A percentile compares a stretch with the other conserved stretches of the same genome.
Evolutionary conservation across 768 basidiomycete species (phyloP).

Genomic region (Calocera viscosa): DNA sequence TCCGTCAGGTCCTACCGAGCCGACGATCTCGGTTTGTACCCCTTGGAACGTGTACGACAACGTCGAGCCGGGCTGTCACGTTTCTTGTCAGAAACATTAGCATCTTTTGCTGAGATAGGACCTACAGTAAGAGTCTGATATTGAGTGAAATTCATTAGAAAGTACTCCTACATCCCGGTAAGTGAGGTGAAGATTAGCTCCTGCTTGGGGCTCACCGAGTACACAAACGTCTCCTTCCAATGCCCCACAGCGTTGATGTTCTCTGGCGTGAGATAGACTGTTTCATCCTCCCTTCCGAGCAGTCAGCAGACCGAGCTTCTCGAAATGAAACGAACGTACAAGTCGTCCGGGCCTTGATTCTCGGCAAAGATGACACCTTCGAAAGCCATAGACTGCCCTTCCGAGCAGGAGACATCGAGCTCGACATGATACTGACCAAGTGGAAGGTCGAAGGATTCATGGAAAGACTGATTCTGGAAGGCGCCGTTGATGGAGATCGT

Average conservation of each 20-base stretch:
- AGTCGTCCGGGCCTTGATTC: neutral
- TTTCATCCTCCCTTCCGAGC: neutral
- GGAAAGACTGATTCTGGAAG: neutral
- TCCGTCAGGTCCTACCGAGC: neutral
- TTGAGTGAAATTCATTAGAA: neutral
- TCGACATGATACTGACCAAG: neutral
- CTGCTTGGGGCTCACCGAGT: neutral
- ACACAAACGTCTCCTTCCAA: neutral
- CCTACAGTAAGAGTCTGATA: neutral
- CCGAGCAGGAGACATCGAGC: neutral
- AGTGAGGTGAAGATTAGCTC: neutral
- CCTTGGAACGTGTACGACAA: neutral
- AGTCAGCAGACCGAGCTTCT: neutral
- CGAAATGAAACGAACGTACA: neutral
- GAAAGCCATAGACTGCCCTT: neutral
- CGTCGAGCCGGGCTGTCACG: neutral
- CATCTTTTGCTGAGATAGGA: neutral
- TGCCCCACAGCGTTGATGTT: neutral
- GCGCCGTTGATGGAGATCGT: neutral
- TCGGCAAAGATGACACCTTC: neutral
- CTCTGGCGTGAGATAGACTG: neutral
- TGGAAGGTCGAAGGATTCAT: neutral
- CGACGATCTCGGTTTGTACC: neutral
- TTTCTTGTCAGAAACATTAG: neutral
- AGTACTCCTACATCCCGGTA: neutral